These are phyloP conservation scores for Termitomyces sp. DNA, from an alignment of 768 basidiomycete genomes.

Conservation along the genomic window DNA sequence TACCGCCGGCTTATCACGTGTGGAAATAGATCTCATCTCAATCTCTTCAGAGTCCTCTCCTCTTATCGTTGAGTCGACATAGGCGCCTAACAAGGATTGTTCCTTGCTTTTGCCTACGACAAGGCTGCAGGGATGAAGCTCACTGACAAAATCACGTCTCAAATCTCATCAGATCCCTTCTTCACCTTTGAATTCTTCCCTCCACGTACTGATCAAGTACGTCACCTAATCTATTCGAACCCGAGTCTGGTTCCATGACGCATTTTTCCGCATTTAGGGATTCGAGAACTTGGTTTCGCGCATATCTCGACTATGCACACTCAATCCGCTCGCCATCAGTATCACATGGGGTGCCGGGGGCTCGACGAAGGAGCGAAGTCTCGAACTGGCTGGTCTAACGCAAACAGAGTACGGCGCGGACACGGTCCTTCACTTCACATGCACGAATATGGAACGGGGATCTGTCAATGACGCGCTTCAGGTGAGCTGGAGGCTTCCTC, in stretches of 20 bases:
- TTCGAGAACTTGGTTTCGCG: slow-evolving; percentile 90
- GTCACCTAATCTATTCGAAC: not conserved
- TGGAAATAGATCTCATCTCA: slow-evolving; percentile 10
- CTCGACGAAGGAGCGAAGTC: slow-evolving; percentile 79
- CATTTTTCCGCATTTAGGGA: slow-evolving; percentile 48
- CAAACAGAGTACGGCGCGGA: slow-evolving; percentile 77
- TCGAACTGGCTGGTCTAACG: slow-evolving; percentile 81
- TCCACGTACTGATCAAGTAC: slow-evolving; percentile 86
- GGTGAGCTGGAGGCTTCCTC: slow-evolving; percentile 41
- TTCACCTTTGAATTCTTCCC: slow-evolving; percentile 98
- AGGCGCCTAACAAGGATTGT: no score
- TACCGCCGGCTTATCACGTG: slow-evolving; percentile 18
- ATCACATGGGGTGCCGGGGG: slow-evolving; percentile 99
- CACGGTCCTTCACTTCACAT: slow-evolving; percentile 92
- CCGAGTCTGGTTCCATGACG: not conserved
- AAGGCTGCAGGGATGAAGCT: slow-evolving; percentile 57
- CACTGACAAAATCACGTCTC: slow-evolving; percentile 58
- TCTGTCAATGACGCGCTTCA: slow-evolving; percentile 83
- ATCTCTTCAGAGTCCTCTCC: not conserved
- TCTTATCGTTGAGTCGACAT: not conserved
- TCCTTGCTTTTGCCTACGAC: not conserved
- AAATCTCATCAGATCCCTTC: slow-evolving; percentile 56
- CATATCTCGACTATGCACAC: slow-evolving; percentile 73
- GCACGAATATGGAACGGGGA: slow-evolving; percentile 93
- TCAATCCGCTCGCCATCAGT: slow-evolving; percentile 83